Conservation (phyloP, 805 yeast genomes). For the Candida railenensis region DNA sequence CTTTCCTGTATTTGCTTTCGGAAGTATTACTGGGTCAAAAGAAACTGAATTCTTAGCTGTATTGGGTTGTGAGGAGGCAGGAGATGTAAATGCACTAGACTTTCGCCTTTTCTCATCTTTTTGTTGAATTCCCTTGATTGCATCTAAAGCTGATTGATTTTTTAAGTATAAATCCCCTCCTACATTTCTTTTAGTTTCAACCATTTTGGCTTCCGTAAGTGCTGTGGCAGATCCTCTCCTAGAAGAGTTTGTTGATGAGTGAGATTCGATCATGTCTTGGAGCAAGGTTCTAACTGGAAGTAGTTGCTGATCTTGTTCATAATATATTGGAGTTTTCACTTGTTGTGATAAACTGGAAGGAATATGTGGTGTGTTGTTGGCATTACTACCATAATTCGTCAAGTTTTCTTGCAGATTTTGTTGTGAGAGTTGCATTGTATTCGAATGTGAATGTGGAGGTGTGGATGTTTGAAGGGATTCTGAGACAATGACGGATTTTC, state of each 20-base stretch:
- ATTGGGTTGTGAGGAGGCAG: constrained; percentile 11
- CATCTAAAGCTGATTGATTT: constrained; percentile 41
- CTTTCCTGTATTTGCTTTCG: neutral
- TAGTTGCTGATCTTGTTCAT: constrained; percentile 15
- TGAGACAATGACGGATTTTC: neutral
- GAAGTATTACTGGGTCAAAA: constrained; percentile 3
- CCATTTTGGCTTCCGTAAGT: constrained; percentile 38
- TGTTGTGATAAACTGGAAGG: constrained; percentile 18
- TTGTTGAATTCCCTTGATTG: constrained; percentile 42
- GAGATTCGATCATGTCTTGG: constrained; percentile 34
- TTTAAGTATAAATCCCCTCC: constrained; percentile 44
- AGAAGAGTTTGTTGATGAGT: constrained; percentile 23
- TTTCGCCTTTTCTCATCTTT: constrained; percentile 39
- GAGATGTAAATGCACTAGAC: constrained; percentile 25
- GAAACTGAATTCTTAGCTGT: constrained; percentile 17
- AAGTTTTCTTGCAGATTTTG: neutral
- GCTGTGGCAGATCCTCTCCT: constrained; percentile 31
- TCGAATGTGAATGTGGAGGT: neutral
- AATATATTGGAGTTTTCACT: constrained; percentile 12
- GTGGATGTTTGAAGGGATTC: neutral
- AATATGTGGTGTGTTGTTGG: neutral
- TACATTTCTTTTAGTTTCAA: constrained; percentile 45
- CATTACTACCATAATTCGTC: neutral
- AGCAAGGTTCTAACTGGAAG: constrained; percentile 12
- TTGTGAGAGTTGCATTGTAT: neutral